A percentile compares a stretch with the other conserved stretches of the same genome.
phyloP scores from a whole-genome alignment of 805 yeast genomes.

The Torulaspora indica region DNA sequence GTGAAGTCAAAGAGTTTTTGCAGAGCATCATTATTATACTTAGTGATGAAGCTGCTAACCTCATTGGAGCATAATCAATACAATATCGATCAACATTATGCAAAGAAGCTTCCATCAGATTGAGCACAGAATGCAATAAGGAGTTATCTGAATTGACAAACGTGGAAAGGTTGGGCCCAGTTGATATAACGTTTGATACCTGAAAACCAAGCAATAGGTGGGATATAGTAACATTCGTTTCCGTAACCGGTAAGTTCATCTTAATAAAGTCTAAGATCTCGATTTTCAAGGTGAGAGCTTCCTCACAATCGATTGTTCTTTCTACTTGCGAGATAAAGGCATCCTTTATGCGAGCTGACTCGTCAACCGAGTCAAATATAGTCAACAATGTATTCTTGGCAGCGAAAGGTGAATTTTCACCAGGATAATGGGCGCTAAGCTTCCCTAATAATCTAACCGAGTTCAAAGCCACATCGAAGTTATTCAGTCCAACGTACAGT shows the following conservation, averaged over 20 bases:
- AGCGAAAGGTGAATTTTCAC: slow-evolving; percentile 36
- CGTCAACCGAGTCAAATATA: slow-evolving; percentile 70
- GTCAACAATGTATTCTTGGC: slow-evolving; percentile 62
- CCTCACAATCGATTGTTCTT: slow-evolving; percentile 39
- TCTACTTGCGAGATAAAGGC: slow-evolving; percentile 68
- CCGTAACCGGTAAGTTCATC: slow-evolving; percentile 42
- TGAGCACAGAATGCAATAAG: slow-evolving; percentile 50
- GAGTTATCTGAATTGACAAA: slow-evolving; percentile 53
- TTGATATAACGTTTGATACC: slow-evolving; percentile 44
- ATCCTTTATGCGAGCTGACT: slow-evolving; percentile 65
- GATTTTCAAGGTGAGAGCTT: slow-evolving; percentile 47
- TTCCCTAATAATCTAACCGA: slow-evolving; percentile 51
- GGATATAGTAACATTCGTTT: slow-evolving; percentile 49
- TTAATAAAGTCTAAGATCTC: slow-evolving; percentile 56
- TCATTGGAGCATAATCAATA: slow-evolving; percentile 52
- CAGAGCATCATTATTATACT: slow-evolving; percentile 61
- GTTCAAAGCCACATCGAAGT: slow-evolving; percentile 46
- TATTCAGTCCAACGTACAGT: slow-evolving; percentile 60
- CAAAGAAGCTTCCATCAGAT: slow-evolving; percentile 46
- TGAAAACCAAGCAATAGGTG: slow-evolving; percentile 80
- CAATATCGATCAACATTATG: slow-evolving; percentile 38
- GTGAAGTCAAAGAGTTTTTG: slow-evolving; percentile 51
- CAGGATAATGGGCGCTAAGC: slow-evolving; percentile 39
- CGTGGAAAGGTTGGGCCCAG: slow-evolving; percentile 47
- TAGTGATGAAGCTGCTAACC: slow-evolving; percentile 53